Evolutionary conservation across 208 protist genomes (phyloP), one percentile per base, ranked within the genome.

Genomic region (Trypanosoma melophagium): DNA sequence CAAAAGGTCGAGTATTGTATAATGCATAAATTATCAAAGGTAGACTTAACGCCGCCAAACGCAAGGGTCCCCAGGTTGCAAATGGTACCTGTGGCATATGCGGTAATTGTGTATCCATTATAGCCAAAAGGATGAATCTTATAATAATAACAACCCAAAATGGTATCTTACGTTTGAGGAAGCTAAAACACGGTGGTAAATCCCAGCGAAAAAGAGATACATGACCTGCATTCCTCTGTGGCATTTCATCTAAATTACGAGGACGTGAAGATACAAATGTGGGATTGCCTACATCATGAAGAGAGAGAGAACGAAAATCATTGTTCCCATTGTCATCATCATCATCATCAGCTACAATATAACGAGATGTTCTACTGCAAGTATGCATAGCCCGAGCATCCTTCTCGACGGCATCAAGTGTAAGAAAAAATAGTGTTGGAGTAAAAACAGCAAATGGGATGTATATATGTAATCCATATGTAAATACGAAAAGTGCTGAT

Each of bases 71-170:
- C 31, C 42, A 58, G 3, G 42, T 17, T 21, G 38, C 21, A 31
- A 24, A n/a, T n/a, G 64, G 63, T 12, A 72, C 25, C 25, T 42
- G 57, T 19, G 7, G 7, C 14, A 65, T 17, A 14, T 49, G 31
- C 19, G 65, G 42, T 2, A 77, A 41, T 47, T 71, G 66, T 28
- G 66, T 77, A 21, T 77, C 72, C 22, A 67, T 40, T n/a, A 68
- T 14, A 12, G 60, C 57, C 28, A 77, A 41, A 7, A 62, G 40
- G 50, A 60, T 50, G 59, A 68, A 72, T 22, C 72, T 65, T 31
- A 57, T 22, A 4, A 67, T 3, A 10, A 72, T 59, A 55, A 72
- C 28, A 35, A 67, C 22, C 64, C 72, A 77, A 53, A 77, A 72
- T 35, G 24, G 7, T 17, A 22, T 25, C 2, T 55, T 59, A 19